Base-by-base conservation (phyloP, 352 stramenopile species). In the Phytopythium aichiense region DNA sequence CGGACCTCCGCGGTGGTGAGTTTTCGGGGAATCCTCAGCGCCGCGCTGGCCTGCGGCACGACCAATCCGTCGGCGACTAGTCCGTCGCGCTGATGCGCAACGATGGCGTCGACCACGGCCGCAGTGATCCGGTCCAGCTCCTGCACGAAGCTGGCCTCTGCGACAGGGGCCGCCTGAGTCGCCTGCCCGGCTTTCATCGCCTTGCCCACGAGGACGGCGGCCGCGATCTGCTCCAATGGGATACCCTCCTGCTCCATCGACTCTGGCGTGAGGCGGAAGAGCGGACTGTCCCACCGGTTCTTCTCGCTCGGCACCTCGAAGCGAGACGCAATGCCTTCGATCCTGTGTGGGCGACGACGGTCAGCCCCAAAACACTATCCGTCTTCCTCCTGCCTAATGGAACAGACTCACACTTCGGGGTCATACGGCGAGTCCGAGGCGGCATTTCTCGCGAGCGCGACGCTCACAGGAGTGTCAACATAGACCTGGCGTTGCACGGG, bases 251-350 rank as follows among this genome's bases (percentile, higher is more conserved):
- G 57, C 7, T 52, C 60, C 35, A 88, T 74, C 16, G 68, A 58
- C 20, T 78, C 71, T 1, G 84, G 82, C 43, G 73, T 87, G 42
- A 95, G 52, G 49, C 68, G 79, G 58, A 94, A 91, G 2, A 98
- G 63, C 7, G 94, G 94, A 60, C 85, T 88, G 64, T 98, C 94
- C 94, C 94, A 98, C 57, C 94, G 87, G 70, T 98, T 98, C 68
- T 93, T 90, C n/a, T 86, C 81, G 60, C 94, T 79, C 2, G 94
- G 94, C 28, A 91, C 74, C 75, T 98, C 94, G 67, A 96, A 98
- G 31, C 92, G 79, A 38, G 72, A 61, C 0, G 95, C 84, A 22
- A 98, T 74, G 35, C 90, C 89, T 63, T 94, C 69, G 58, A 98
- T 84, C 11, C 84, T 91, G 60, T 37, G 23, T 20, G 23, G n/a